Conservation (phyloP, 805 yeast species). For the Brettanomyces sp. region DNA sequence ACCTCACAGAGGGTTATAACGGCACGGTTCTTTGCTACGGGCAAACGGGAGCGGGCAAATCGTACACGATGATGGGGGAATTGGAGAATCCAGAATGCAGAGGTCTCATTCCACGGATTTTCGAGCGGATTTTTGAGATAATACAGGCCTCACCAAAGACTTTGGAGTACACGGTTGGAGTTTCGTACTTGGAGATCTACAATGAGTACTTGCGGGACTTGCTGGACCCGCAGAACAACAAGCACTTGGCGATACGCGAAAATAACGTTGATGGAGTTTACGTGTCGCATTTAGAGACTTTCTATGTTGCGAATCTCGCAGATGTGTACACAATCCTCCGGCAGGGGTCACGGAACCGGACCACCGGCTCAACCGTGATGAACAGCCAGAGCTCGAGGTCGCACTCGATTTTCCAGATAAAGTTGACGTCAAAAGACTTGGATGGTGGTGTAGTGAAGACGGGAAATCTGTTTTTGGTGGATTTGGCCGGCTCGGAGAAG, state of each 20-base stretch:
- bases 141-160: constrained; percentile 40
- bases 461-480: constrained; percentile 66
- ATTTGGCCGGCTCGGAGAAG: constrained; percentile 83
- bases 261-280: constrained; percentile 56
- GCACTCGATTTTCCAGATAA: constrained; percentile 69
- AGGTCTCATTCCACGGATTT: constrained; percentile 69
- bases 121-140: constrained; percentile 52
- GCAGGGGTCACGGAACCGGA: constrained; percentile 49
- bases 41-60: constrained; percentile 80
- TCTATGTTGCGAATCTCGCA: constrained; percentile 45
- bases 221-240: constrained; percentile 32
- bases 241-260: constrained; percentile 48
- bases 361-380: constrained; percentile 57
- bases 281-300: constrained; percentile 60
- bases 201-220: constrained; percentile 71
- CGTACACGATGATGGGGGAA: constrained; percentile 71
- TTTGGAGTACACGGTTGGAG: constrained; percentile 56
- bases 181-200: constrained; percentile 73
- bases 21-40: constrained; percentile 48
- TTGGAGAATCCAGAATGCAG: constrained; percentile 25
- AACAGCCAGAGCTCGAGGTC: constrained; percentile 69
- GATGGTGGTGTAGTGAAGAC: constrained; percentile 48
- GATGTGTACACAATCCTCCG: constrained; percentile 51
- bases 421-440: constrained; percentile 50
- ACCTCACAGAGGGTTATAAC: constrained; percentile 54